Evolutionary conservation across 306 rosid genomes (phyloP).

Genomic region (Chamaecrista fasciculata): DNA sequence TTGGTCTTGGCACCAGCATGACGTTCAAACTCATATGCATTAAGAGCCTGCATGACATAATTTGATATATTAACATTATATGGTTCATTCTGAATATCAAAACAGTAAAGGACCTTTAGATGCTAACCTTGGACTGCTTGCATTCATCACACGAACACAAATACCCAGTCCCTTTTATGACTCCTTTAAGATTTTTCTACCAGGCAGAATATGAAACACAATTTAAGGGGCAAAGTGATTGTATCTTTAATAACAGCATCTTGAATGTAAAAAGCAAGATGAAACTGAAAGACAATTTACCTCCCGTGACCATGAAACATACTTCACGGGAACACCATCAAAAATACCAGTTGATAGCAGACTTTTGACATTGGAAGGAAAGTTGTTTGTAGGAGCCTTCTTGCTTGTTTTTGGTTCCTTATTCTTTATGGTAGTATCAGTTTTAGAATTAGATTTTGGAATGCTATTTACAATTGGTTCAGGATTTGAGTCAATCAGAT

Average conservation of each 20-base stretch:
- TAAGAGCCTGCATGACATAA: conserved; percentile 65
- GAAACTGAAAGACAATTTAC: conserved; percentile 38
- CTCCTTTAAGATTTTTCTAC: conserved; percentile 72
- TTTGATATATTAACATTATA: conserved; percentile 36
- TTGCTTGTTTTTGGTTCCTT: conserved; percentile 68
- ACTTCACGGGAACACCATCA: conserved; percentile 86
- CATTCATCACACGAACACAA: conserved; percentile 84
- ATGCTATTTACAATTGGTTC: conserved; percentile 48
- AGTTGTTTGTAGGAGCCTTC: conserved; percentile 81
- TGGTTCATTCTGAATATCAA: conserved; percentile 18
- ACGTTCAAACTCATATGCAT: conserved; percentile 95
- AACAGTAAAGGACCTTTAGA: conserved; percentile 24
- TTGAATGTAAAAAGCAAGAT: conserved; percentile 23
- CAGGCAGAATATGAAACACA: conserved; percentile 28
- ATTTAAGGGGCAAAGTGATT: neutral
- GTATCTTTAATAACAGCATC: conserved; percentile 10
- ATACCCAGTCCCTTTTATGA: conserved; percentile 90
- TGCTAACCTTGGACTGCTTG: conserved; percentile 67
- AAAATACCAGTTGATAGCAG: conserved; percentile 89
- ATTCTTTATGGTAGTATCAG: conserved; percentile 44
- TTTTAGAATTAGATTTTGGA: conserved; percentile 42
- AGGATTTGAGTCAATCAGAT: conserved; percentile 41
- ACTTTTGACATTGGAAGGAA: conserved; percentile 97
- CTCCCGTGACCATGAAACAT: conserved; percentile 93
- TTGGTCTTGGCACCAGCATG: conserved; percentile 96